phyloP scores from a whole-genome alignment of 352 stramenopile species.

The Phytophthora litchii region DNA sequence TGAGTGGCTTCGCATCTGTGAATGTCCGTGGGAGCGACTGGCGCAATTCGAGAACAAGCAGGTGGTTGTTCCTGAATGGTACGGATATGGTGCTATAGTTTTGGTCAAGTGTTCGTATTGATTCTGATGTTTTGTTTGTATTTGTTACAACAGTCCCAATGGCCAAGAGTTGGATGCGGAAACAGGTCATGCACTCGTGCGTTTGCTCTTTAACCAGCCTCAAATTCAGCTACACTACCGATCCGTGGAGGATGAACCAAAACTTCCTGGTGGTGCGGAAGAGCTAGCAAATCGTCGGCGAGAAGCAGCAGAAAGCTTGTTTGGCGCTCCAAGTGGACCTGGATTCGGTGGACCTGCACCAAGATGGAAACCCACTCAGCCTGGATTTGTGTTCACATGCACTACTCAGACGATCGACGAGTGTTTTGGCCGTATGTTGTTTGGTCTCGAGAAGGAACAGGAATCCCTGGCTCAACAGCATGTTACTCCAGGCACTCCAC shows the following conservation, averaged over 20 bases:
- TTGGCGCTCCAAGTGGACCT: conserved; percentile 30
- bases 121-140: conserved; percentile 9
- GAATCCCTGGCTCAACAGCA: conserved; percentile 66
- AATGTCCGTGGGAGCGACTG: conserved; percentile 86
- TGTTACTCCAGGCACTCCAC: conserved; percentile 72
- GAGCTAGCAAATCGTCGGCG: conserved; percentile 75
- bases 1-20: conserved; percentile 88
- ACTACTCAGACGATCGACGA: conserved; percentile 85
- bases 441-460: conserved; percentile 78
- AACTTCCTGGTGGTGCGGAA: conserved; percentile 70
- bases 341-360: conserved; percentile 39
- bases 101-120: not conserved
- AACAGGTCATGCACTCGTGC: conserved; percentile 72
- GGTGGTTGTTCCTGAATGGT: conserved; percentile 63
- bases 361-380: conserved; percentile 52
- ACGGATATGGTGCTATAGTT: conserved; percentile 14
- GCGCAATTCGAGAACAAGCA: conserved; percentile 76
- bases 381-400: conserved; percentile 87
- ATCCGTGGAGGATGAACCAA: conserved; percentile 83
- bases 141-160: conserved; percentile 53
- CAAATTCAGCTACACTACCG: conserved; percentile 85
- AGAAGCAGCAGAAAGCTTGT: conserved; percentile 76
- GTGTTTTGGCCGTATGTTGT: conserved; percentile 86
- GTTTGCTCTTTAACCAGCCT: conserved; percentile 81
- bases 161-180: conserved; percentile 70